Evolutionary conservation across 78 protist species (phyloP).

Genomic region (Guillardia theta): DNA sequence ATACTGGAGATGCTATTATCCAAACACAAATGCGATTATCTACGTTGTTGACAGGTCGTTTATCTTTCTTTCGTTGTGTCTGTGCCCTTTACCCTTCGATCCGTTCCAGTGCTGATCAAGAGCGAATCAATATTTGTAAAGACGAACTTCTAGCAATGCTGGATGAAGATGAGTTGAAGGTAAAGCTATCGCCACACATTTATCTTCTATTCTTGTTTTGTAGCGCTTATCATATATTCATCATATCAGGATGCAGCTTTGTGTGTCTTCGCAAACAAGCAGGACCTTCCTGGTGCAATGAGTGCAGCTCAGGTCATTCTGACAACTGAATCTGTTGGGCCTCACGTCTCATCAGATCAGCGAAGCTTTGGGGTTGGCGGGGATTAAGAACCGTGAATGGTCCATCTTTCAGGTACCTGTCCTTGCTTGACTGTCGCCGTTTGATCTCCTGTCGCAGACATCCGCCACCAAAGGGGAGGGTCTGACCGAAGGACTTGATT

Average conservation of each 20-base stretch:
- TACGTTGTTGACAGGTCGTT: conserved; percentile 66
- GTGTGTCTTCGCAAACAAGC: conserved; percentile 92
- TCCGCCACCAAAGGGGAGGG: conserved; percentile 38
- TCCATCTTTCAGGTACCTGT: conserved; percentile 71
- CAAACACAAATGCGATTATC: conserved; percentile 91
- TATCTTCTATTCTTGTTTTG: neutral
- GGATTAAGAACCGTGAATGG: conserved; percentile 77
- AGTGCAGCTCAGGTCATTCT: conserved; percentile 52
- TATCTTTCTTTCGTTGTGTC: neutral
- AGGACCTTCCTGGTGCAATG: conserved; percentile 79
- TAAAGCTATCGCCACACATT: neutral
- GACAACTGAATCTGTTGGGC: neutral
- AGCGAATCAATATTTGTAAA: conserved; percentile 79
- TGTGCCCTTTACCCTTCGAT: neutral
- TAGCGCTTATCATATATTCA: neutral
- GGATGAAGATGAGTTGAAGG: conserved; percentile 60
- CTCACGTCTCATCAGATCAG: neutral
- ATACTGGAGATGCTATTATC: conserved; percentile 97
- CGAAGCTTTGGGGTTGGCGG: conserved; percentile 63
- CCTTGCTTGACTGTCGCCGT: conserved; percentile 26
- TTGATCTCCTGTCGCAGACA: neutral
- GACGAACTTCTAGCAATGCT: conserved; percentile 83
- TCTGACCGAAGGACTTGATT: neutral
- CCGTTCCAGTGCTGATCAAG: conserved; percentile 10
- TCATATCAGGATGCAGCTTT: conserved; percentile 82